These are phyloP conservation scores for Ophioceras dolichostomum DNA, from an alignment of 2,329 filamentous ascomycete species.

Conservation along the genomic window DNA sequence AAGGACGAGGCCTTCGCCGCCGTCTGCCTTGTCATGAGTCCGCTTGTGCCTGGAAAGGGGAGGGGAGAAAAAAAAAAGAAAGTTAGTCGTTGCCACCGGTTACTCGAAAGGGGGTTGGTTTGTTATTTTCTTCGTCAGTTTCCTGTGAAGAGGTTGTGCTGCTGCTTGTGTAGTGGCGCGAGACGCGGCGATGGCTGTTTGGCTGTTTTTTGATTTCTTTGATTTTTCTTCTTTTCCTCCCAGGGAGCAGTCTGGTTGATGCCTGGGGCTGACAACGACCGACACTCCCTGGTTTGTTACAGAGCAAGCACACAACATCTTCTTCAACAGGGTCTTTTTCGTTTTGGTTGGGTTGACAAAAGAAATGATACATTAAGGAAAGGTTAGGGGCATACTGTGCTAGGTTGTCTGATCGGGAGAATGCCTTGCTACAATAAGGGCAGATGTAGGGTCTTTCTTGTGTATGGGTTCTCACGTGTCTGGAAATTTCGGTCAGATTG, in stretches of 20 bases:
- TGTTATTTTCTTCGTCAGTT: slow-evolving; percentile 1
- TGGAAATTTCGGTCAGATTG: slow-evolving; percentile 42
- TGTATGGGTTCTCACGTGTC: slow-evolving; percentile 97
- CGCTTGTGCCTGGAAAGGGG: slow-evolving; percentile 66
- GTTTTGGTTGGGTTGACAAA: slow-evolving; percentile 15
- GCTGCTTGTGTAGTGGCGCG: slow-evolving; percentile 21
- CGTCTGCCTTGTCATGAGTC: slow-evolving; percentile 53
- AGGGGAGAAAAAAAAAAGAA: slow-evolving; percentile 21
- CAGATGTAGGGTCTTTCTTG: slow-evolving; percentile 98
- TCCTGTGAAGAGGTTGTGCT: slow-evolving; percentile 10
- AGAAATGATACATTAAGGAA: slow-evolving; percentile 21
- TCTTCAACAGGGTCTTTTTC: slow-evolving; percentile 20
- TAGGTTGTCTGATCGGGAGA: slow-evolving; percentile 96
- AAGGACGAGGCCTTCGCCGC: slow-evolving; percentile 46
- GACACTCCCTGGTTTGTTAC: slow-evolving; percentile 8
- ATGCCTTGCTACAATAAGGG: slow-evolving; percentile 96
- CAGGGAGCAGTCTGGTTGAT: no score
- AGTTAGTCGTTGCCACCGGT: no score
- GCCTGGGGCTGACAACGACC: slow-evolving; percentile 7
- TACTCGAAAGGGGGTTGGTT: slow-evolving; percentile 18
- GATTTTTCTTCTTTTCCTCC: slow-evolving; percentile 10
- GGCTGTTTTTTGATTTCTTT: not conserved
- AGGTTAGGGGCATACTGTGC: slow-evolving; percentile 63
- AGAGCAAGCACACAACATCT: slow-evolving; percentile 29
- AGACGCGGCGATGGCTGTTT: slow-evolving; percentile 9